Evolutionary conservation across 129 eudicot species (phyloP).

Genomic region (Tagetes erecta): DNA sequence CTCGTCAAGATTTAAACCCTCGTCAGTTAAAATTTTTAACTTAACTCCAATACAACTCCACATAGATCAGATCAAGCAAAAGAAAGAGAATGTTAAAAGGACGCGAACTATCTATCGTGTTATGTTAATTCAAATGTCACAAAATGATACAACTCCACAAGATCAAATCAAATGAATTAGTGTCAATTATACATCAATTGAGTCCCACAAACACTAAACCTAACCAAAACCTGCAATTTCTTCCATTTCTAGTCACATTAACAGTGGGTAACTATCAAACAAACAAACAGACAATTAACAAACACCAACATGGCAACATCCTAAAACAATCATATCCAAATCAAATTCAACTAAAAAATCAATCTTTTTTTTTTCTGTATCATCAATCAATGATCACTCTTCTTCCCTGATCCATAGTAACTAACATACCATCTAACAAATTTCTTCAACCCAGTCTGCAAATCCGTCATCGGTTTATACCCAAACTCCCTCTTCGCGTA

Average conservation of each 20-base stretch:
- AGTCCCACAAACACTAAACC: constrained; percentile 26
- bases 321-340: constrained; percentile 48
- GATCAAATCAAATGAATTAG: constrained; percentile 47
- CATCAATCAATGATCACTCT: constrained; percentile 52
- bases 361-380: not conserved
- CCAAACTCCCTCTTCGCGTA: constrained; percentile 73
- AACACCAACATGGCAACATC: constrained; percentile 13
- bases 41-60: too few species aligned
- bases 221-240: constrained; percentile 35
- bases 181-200: constrained; percentile 39
- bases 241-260: constrained; percentile 35
- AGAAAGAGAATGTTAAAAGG: too few species aligned
- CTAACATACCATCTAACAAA: constrained; percentile 80
- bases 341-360: constrained; percentile 35
- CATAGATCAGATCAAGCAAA: too few species aligned
- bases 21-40: too few species aligned
- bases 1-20: too few species aligned
- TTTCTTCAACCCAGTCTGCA: constrained; percentile 86
- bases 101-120: constrained; percentile 22
- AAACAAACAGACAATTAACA: not conserved
- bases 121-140: constrained; percentile 54
- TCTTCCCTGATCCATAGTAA: constrained; percentile 71
- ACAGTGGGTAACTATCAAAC: constrained; percentile 12
- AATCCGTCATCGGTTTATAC: constrained; percentile 80
- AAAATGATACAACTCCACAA: constrained; percentile 44